Evolutionary conservation across 768 basidiomycete genomes (phyloP).

Genomic region (Psilocybe subaeruginosa): DNA sequence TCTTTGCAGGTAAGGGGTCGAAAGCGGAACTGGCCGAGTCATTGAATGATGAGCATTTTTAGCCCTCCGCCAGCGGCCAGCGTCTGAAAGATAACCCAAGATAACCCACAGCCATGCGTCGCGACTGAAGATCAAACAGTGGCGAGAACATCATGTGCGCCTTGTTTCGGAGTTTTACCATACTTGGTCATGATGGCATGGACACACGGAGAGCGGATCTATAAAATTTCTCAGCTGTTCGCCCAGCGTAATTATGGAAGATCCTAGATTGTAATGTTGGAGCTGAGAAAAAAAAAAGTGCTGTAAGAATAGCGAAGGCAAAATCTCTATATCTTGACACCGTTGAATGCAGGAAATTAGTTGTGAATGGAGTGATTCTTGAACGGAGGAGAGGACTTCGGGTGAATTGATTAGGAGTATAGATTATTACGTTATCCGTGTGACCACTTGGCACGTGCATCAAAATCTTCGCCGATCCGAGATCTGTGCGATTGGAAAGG

Average conservation of each 20-base stretch:
- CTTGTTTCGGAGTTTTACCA: neutral
- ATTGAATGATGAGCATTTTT: neutral
- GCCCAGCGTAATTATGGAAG: neutral
- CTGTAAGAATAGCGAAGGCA: neutral
- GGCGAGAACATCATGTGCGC: slow-evolving; percentile 1
- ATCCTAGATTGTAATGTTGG: neutral
- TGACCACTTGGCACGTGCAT: slow-evolving; percentile 2
- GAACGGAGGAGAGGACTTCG: neutral
- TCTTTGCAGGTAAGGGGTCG: neutral
- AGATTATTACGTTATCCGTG: slow-evolving; percentile 8
- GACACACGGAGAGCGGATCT: slow-evolving; percentile 1
- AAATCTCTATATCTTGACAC: neutral
- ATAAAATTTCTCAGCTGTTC: slow-evolving; percentile 7
- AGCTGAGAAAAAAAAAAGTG: neutral
- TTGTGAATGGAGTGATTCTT: neutral
- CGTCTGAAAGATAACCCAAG: slow-evolving; percentile 1
- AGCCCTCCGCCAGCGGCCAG: neutral
- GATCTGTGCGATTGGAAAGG: neutral
- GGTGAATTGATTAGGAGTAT: slow-evolving; percentile 1
- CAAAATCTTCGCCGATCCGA: slow-evolving; percentile 11
- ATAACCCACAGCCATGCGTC: neutral
- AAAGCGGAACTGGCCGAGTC: neutral
- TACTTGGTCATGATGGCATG: neutral
- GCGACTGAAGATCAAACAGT: neutral
- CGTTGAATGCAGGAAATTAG: neutral